phyloP scores from a whole-genome alignment of 78 protist genomes.

The Neovahlkampfia damariscottae region DNA sequence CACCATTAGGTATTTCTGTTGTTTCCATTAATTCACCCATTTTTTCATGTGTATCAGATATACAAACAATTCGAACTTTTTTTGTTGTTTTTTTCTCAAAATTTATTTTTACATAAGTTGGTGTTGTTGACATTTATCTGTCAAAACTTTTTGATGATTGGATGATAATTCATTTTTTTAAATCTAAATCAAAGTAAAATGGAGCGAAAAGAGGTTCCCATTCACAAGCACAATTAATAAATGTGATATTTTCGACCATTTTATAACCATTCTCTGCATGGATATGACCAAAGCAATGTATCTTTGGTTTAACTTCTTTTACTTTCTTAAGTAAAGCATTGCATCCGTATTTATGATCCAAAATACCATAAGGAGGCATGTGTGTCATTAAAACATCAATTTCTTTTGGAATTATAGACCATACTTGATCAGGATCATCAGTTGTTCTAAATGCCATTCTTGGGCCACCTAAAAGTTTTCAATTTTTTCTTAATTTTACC shows the following conservation, averaged over 20 bases:
- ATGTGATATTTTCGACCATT: slow-evolving; percentile 34
- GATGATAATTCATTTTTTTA: too few species aligned
- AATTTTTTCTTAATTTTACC: too few species aligned
- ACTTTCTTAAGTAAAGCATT: slow-evolving; percentile 29
- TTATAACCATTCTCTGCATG: slow-evolving; percentile 45
- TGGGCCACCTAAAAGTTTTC: too few species aligned
- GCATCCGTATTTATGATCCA: slow-evolving; percentile 34
- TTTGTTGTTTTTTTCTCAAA: too few species aligned
- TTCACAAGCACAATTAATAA: too few species aligned
- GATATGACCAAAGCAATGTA: slow-evolving; percentile 40
- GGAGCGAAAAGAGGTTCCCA: too few species aligned
- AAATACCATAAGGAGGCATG: slow-evolving; percentile 53
- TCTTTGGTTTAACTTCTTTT: slow-evolving; percentile 2
- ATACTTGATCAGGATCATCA: too few species aligned
- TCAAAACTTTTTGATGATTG: too few species aligned
- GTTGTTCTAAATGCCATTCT: too few species aligned
- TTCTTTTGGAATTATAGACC: slow-evolving; percentile 36
- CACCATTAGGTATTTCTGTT: slow-evolving; percentile 20
- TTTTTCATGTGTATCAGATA: slow-evolving; percentile 29
- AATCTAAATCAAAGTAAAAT: too few species aligned
- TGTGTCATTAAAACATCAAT: slow-evolving; percentile 49
- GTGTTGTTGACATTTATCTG: too few species aligned
- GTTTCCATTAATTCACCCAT: background rate
- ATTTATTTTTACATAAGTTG: too few species aligned
- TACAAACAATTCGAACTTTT: slow-evolving; percentile 27